Conservation (phyloP, 208 protist species). For the Trypanosoma theileri region DNA sequence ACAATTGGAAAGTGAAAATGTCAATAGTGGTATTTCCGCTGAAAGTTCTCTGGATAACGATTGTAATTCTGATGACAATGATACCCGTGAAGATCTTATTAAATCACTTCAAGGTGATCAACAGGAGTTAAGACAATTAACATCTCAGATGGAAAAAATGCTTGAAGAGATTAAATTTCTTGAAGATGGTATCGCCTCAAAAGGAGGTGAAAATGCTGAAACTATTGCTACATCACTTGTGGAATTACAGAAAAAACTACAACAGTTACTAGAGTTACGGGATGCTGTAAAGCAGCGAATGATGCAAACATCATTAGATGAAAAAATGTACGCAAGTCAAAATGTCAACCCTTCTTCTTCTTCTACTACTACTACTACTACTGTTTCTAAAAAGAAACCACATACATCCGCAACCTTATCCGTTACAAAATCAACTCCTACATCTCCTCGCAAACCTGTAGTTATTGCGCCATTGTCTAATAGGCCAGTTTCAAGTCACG, state of each 20-base stretch:
- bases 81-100: neutral
- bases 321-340: slow-evolving; percentile 13
- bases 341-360: neutral
- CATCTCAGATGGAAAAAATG: slow-evolving; percentile 65
- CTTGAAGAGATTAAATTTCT: slow-evolving; percentile 77
- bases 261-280: slow-evolving; percentile 74
- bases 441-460: neutral
- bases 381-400: neutral
- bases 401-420: slow-evolving; percentile 1
- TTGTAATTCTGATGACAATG: neutral
- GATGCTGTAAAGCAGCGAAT: slow-evolving; percentile 70
- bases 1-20: neutral
- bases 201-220: slow-evolving; percentile 63
- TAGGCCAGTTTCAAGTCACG: slow-evolving; percentile 15
- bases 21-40: neutral
- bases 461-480: slow-evolving; percentile 10
- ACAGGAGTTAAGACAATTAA: slow-evolving; percentile 49
- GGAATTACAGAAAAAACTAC: slow-evolving; percentile 79
- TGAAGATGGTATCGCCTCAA: slow-evolving; percentile 61
- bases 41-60: neutral
- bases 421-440: too few relatives aligned
- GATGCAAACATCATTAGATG: slow-evolving; percentile 21
- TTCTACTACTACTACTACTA: neutral
- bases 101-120: slow-evolving; percentile 7
- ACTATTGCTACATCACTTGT: slow-evolving; percentile 65